Evolutionary conservation across 495 filamentous ascomycete genomes (phyloP), one percentile per base, ranked within the genome.

Genomic region (Staphylotrichum longicolle): DNA sequence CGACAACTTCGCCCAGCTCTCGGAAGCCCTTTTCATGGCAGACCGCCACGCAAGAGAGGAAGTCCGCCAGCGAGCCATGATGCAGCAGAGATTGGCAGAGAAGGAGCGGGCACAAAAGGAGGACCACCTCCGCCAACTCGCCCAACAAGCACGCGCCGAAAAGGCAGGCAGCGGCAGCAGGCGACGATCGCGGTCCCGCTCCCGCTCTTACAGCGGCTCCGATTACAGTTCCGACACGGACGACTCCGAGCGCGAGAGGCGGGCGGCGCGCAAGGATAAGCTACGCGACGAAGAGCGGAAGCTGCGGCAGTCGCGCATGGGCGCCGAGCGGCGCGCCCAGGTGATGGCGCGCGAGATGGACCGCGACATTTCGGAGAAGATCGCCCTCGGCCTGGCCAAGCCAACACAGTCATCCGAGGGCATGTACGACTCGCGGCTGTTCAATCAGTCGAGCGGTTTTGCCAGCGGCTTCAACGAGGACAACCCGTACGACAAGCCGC

Each of bases 1-100:
- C 75, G 94, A 99, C 78, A 99, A 98, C 69, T 98, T 98, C 69
- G 93, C 94, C 20, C 90, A 94, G 72, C 96, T 99, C 73, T 87
- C 91, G 0, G 94, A 99, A 77, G 91, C 93, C 1, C 77, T 99
- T 33, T 91, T 93, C 70, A 94, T 92, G 58, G 94, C 94, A 32
- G 94, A 99, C 72, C 79, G 94, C 37, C 95, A 98, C 72, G 93
- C 95, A 7, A 82, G 94, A 65, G 94, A 98, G 70, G 94, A 99
- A 75, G 94, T 99, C 54, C 86, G 91, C 64, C 90, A 96, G 72
- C 85, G 94, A 57, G 88, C 91, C 8, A 80, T 89, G 64, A 97
- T 99, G 93, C 95, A 99, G 70, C 93, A 98, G 75, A 86, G 90
- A 63, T 80, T 99, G 44, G 94, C 94, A 11, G 95, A 99, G 76